These are phyloP conservation scores for Tulasnella sp. DNA, from an alignment of 768 basidiomycete species.

Conservation along the genomic window DNA sequence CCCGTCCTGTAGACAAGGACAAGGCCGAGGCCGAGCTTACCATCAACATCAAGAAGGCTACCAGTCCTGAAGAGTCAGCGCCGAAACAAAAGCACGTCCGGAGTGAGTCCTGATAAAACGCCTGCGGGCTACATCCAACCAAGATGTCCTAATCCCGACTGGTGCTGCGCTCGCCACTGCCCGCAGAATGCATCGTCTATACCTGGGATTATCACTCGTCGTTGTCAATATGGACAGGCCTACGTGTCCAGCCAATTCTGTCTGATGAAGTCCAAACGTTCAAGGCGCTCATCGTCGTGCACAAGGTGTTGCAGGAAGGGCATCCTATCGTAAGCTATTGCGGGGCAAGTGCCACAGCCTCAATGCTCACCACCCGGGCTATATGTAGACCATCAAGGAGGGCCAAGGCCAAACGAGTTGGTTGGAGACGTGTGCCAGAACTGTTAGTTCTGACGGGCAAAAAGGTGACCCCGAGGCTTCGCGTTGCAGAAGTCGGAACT, in stretches of 20 bases:
- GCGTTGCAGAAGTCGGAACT: constrained; percentile 11
- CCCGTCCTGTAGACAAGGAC: constrained; percentile 96
- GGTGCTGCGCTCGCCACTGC: background rate
- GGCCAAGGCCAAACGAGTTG: constrained; percentile 95
- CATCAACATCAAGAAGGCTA: constrained; percentile 97
- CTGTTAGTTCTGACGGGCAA: constrained; percentile 67
- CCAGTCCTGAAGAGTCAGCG: constrained; percentile 86
- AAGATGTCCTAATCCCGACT: background rate
- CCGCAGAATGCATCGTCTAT: constrained; percentile 89
- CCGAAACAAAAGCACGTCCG: constrained; percentile 99
- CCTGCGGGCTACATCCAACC: background rate
- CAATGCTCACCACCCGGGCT: constrained; percentile 18
- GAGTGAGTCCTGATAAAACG: constrained; percentile 49
- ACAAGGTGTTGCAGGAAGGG: constrained; percentile 96
- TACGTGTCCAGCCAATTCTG: constrained; percentile 93
- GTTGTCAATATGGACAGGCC: constrained; percentile 94
- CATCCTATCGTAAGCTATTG: constrained; percentile 68
- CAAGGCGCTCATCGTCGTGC: constrained; percentile 94
- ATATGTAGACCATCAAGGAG: constrained; percentile 80
- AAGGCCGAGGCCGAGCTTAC: constrained; percentile 92
- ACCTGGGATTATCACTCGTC: constrained; percentile 99
- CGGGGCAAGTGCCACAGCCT: constrained; percentile 24
- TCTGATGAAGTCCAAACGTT: constrained; percentile 98
- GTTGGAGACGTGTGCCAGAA: constrained; percentile 94
- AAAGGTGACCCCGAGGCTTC: constrained; percentile 46